Base-by-base conservation (phyloP, 305 asterid genomes). In the Fraxinus paxiana region DNA sequence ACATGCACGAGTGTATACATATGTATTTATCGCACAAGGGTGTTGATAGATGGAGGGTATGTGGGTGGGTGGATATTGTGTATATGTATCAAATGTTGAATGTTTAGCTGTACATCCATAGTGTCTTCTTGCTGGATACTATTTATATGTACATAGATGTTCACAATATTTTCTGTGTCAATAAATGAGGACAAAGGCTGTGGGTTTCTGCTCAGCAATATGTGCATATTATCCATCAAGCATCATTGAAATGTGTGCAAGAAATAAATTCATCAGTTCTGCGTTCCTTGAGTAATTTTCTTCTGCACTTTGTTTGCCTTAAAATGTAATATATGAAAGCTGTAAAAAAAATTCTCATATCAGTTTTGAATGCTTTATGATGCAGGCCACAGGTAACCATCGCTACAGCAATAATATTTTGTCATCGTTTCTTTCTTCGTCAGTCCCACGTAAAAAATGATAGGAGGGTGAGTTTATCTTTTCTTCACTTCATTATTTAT, bases 371-470 rank as follows among this genome's bases (percentile, higher is more conserved):
- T 73, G 41, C 31, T 63, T 76, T 75, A 72, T 56, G 38, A 81
- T 88, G 93, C 93, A 91, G 95, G 82, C 95, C 95, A 22, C 95
- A 91, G 86, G 92, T 90, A 34, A 91, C 95, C 17, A 91, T 90
- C 76, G 93, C 95, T 7, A 88, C 95, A 0, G 91, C 95, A 46
- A 91, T 91, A 56, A 82, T 88, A 35, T 83, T 86, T 72, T 83
- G 87, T 75, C 88, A 86, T 63, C 87, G 87, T 35, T 86, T 86
- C 83, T 86, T 83, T 81, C 79, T 80, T 8, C 83, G 85, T 4
- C 87, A 83, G 34, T 86, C 88, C 67, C 87, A 81, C 81, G 83
- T 73, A 22, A 86, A 79, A 34, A 83, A 83, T 76, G 87, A 86
- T 81, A 75, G 83, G 77, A 80, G 80, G 85, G 77, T 74, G 71